Evolutionary conservation across 2,329 filamentous ascomycete genomes (phyloP), one percentile per base, ranked within the genome.

Genomic region (Thelonectria blattea): DNA sequence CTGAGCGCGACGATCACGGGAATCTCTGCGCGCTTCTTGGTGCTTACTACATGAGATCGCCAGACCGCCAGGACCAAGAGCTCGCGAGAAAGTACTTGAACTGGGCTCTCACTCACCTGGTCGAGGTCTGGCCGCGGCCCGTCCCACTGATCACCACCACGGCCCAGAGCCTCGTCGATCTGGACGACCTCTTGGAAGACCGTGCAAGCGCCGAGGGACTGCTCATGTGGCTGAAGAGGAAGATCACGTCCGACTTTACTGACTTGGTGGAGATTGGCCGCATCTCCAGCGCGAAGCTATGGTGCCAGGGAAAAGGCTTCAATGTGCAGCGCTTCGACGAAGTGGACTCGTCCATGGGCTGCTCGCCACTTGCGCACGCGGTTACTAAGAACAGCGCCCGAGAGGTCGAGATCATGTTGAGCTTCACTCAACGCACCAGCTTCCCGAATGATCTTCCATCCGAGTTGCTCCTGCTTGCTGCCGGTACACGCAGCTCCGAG

Each of bases 271-370:
- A 49, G 15, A 43, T 56, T 34, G 46, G 47, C 6, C 3, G 37
- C 24, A 51, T 51, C 32, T 43, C 45, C 24, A 17, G n/a, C 10
- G 12, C 52, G 30, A 55, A 55, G 12, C 8, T 27, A 8, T 56
- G 53, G 53, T 56, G 46, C n/a, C n/a, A 17, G 17, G 37, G 42
- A 3, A 22, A 56, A 56, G 53, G 53, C n/a, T 56, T 56, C 11
- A 37, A 22, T 37, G 45, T 56, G 14, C 34, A 56, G 46, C 46
- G 37, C 18, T 51, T 51, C 41, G 46, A 56, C 22, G 52, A 55
- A 32, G 43, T 55, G 43, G 52, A 55, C 20, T 10, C 20, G 41
- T 48, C 52, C 12, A 50, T n/a, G 34, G 24, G 45, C 8, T 56
- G 53, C 53, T 50, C 53, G 14, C 53, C 53, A 3, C 53, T 56